Evolutionary conservation across 1,139 yeast genomes (phyloP), one percentile per base, ranked within the genome.

Genomic region (Debaryomyces coudertii): DNA sequence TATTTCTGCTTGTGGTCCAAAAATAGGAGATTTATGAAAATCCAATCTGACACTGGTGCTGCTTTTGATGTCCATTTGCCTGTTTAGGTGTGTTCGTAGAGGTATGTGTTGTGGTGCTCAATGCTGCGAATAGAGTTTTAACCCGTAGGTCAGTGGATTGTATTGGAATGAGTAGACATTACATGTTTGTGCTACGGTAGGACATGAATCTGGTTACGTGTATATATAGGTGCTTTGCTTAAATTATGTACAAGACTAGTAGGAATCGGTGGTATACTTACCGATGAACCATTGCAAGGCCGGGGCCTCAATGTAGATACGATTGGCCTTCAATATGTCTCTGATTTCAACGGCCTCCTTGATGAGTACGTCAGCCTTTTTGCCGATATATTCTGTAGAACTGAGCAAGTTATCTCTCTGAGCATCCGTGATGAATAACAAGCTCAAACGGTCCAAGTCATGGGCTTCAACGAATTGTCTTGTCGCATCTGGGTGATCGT

Each of bases 281-380:
- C 70, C 66, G 42, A 75, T 73, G 45, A 76, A 59, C 79, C 79
- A 85, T 61, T 83, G 80, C 59, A 92, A 78, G 2, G 97, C 95
- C 20, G 75, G 73, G 56, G 80, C 73, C 66, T 90, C 97, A 52
- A 90, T 80, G 57, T 82, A 81, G 49, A 92, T 73, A 51, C 89
- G 79, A 58, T 87, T 81, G 24, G 97, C 95, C 68, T 83, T 87
- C 53, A 92, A 79, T 47, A 92, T 62, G 61, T 90, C 96, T 67
- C 93, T 82, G 31, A 92, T 95, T 62, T 87, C 89, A 34, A 90
- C 82, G 20, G 85, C 87, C 56, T 90, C 96, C 63, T 87, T 85
- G 52, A 83, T 79, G 50, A 87, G 70, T 30, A 89, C 83, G 54
- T 80, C 87, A 40, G 89, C 80, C 57, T 79, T 80, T 34, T 60